A percentile compares a stretch with the other conserved stretches of the same genome.
Evolutionary conservation across 352 stramenopile species (phyloP).

Genomic region (Phytophthora pinifolia): DNA sequence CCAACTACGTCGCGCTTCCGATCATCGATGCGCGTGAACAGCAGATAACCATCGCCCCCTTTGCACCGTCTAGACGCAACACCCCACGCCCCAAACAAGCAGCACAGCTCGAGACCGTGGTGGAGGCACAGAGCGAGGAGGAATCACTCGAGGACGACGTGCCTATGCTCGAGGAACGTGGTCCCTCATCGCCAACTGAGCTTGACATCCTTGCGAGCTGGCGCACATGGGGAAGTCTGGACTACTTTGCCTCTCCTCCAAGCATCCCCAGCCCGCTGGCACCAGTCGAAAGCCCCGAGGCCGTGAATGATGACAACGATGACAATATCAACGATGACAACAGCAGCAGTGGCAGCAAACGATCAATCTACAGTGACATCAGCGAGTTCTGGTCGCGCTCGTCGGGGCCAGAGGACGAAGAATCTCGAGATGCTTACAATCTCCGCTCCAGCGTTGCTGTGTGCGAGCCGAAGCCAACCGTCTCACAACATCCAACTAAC

Average conservation of each 20-base stretch:
- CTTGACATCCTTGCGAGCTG: conserved; percentile 34
- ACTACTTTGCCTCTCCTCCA: conserved; percentile 20
- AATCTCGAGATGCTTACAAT: not conserved
- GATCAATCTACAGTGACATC: conserved; percentile 25
- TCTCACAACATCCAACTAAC: not conserved
- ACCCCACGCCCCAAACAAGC: conserved; percentile 3
- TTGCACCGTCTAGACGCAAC: conserved; percentile 10
- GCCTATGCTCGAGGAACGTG: conserved; percentile 26
- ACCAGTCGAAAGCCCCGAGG: not conserved
- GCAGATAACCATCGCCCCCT: conserved; percentile 15
- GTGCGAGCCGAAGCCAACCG: not conserved
- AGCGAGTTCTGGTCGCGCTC: conserved; percentile 31
- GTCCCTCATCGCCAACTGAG: conserved; percentile 21
- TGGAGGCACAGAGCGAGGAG: conserved; percentile 1
- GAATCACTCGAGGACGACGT: conserved; percentile 14
- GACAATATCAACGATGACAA: conserved; percentile 1
- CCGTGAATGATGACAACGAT: not conserved
- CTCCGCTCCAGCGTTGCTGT: not conserved
- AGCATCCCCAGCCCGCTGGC: conserved; percentile 7
- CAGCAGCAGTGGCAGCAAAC: conserved; percentile 1
- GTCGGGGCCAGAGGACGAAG: conserved; percentile 20
- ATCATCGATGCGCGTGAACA: conserved; percentile 12
- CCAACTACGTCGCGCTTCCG: conserved; percentile 21
- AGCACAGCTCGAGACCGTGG: conserved; percentile 2
- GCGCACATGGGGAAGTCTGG: conserved; percentile 31